Conservation (phyloP, 768 basidiomycete genomes). For the Boletales sp. region DNA sequence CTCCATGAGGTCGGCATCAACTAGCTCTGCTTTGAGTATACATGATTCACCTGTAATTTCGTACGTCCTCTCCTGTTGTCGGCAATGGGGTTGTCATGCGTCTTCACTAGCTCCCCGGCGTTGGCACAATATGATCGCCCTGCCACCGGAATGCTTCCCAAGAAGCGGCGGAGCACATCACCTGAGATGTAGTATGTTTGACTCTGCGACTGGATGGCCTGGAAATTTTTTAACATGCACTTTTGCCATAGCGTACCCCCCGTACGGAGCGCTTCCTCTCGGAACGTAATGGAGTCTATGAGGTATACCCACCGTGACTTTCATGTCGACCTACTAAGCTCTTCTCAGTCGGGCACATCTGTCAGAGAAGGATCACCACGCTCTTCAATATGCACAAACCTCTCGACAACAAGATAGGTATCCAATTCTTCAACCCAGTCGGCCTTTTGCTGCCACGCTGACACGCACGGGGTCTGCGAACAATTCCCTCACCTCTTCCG, state of each 20-base stretch:
- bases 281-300: slow-evolving; percentile 23
- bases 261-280: slow-evolving; percentile 12
- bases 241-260: slow-evolving; percentile 11
- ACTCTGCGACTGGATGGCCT: background rate
- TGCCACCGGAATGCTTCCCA: slow-evolving; percentile 29
- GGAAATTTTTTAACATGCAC: slow-evolving; percentile 13
- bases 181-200: slow-evolving; percentile 27
- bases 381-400: slow-evolving; percentile 6
- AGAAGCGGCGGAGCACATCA: slow-evolving; percentile 32
- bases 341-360: slow-evolving; percentile 20
- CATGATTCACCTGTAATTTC: slow-evolving; percentile 28
- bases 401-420: slow-evolving; percentile 12
- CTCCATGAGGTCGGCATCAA: slow-evolving; percentile 30
- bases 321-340: slow-evolving; percentile 7
- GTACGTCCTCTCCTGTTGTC: slow-evolving; percentile 24
- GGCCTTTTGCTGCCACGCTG: slow-evolving; percentile 5
- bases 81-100: slow-evolving; percentile 12
- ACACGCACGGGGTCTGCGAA: slow-evolving; percentile 16
- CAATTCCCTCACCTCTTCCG: slow-evolving; percentile 23
- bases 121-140: slow-evolving; percentile 24
- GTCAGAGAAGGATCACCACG: slow-evolving; percentile 14
- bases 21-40: slow-evolving; percentile 26
- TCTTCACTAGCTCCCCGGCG: slow-evolving; percentile 26
- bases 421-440: slow-evolving; percentile 3
- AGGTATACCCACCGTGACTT: slow-evolving; percentile 17